These are phyloP conservation scores for Globisporangium canariense DNA, from an alignment of 352 stramenopile species.

Conservation along the genomic window DNA sequence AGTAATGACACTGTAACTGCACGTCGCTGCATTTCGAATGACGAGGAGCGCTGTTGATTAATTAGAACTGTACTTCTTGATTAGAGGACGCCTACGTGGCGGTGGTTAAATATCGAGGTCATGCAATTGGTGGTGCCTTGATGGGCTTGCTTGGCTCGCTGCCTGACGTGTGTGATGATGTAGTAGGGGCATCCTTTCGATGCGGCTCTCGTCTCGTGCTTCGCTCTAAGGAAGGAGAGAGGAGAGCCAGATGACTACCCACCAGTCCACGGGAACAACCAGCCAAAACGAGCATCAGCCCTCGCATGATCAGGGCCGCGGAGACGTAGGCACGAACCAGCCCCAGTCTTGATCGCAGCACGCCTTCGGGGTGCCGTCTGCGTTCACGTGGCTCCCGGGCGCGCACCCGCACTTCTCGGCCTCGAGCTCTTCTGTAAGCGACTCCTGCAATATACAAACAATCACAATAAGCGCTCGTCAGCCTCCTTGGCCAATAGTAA, in stretches of 20 bases:
- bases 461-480: not conserved
- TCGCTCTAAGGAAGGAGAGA: slow-evolving; percentile 7
- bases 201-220: slow-evolving; percentile 4
- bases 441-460: slow-evolving; percentile 2
- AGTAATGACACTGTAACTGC: no score
- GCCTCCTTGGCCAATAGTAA: no score
- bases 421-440: slow-evolving; percentile 6
- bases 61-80: not conserved
- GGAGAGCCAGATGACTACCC: not conserved
- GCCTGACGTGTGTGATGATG: not conserved
- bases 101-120: not conserved
- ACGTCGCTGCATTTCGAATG: no score
- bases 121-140: not conserved
- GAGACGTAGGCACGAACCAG: slow-evolving; percentile 55
- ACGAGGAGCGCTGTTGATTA: not conserved
- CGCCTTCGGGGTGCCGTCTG: slow-evolving; percentile 12
- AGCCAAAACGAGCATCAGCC: not conserved
- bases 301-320: slow-evolving; percentile 10
- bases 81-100: not conserved
- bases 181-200: not conserved
- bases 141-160: not conserved
- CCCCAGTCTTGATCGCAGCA: slow-evolving; percentile 65
- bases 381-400: slow-evolving; percentile 15
- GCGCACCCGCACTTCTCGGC: slow-evolving; percentile 24
- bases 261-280: not conserved